Percentiles rank a stretch among this genome's conserved stretches.
These are phyloP conservation scores for Raddia distichophylla DNA, from an alignment of 176 grass and related monocot species.

Conservation along the genomic window DNA sequence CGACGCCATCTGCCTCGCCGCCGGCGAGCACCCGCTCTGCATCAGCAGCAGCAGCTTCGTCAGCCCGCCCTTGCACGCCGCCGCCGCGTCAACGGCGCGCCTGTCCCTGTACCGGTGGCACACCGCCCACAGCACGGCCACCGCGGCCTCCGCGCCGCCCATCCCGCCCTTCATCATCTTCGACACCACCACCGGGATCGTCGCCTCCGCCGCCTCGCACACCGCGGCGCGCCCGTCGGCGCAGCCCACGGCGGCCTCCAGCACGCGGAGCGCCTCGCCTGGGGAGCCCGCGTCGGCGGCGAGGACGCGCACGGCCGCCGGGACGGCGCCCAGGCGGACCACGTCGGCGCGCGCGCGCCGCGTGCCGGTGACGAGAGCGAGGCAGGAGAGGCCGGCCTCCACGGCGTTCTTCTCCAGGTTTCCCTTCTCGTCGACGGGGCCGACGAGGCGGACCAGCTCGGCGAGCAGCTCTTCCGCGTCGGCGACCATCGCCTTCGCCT, in stretches of 20 bases:
- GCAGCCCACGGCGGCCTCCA: slow-evolving; percentile 53
- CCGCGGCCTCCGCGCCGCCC: slow-evolving; percentile 70
- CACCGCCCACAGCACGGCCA: slow-evolving; percentile 72
- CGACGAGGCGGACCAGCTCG: slow-evolving; percentile 60
- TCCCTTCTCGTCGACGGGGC: slow-evolving; percentile 50
- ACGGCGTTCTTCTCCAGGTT: slow-evolving; percentile 39
- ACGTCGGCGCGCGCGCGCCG: slow-evolving; percentile 46
- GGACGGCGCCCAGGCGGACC: slow-evolving; percentile 51
- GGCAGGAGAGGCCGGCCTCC: slow-evolving; percentile 50
- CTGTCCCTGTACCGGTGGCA: slow-evolving; percentile 70
- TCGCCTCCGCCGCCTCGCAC: slow-evolving; percentile 50
- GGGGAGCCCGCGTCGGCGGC: slow-evolving; percentile 4
- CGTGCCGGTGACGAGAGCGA: slow-evolving; percentile 38
- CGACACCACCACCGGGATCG: slow-evolving; percentile 44
- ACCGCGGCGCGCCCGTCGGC: slow-evolving; percentile 69
- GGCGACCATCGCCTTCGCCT: slow-evolving; percentile 21
- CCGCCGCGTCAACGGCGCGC: slow-evolving; percentile 59
- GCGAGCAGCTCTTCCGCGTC: slow-evolving; percentile 39
- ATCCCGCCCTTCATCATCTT: slow-evolving; percentile 72
- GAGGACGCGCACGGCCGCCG: slow-evolving; percentile 48
- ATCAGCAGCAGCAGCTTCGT: slow-evolving; percentile 74
- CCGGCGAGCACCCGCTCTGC: slow-evolving; percentile 78
- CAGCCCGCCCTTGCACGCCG: slow-evolving; percentile 47
- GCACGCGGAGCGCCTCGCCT: slow-evolving; percentile 47
- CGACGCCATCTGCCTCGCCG: slow-evolving; percentile 62